Percentiles rank a stretch among this genome's conserved stretches.
phyloP scores from a whole-genome alignment of 2,329 filamentous ascomycete species.

The Metarhizium anisopliae region DNA sequence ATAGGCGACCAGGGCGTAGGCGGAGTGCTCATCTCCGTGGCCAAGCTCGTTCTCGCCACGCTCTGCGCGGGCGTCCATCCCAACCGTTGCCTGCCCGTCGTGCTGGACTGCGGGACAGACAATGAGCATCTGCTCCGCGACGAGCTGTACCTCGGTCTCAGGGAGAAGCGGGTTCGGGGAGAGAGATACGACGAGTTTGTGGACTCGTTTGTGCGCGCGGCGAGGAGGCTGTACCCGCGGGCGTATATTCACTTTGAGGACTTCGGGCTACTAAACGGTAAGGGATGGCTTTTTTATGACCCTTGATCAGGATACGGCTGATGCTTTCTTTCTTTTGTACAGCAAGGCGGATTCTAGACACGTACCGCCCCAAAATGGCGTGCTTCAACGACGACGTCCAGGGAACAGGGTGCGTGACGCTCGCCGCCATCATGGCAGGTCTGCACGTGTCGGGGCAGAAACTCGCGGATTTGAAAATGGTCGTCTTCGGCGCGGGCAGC shows the following conservation, averaged over 20 bases:
- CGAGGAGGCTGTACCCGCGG: conserved; percentile 61
- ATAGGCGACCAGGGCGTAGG: conserved; percentile 87
- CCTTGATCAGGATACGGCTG: background rate
- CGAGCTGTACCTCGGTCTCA: conserved; percentile 69
- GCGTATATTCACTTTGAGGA: conserved; percentile 89
- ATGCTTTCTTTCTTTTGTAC: background rate
- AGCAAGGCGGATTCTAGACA: conserved; percentile 67
- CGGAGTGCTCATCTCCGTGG: conserved; percentile 73
- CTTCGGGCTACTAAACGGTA: conserved; percentile 67
- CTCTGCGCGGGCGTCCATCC: conserved; percentile 83
- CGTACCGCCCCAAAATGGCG: conserved; percentile 62
- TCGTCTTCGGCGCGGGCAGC: conserved; percentile 73
- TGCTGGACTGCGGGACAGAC: conserved; percentile 79
- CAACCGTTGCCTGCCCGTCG: conserved; percentile 67
- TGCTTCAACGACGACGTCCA: conserved; percentile 93
- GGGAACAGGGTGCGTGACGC: conserved; percentile 78
- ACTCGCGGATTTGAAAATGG: conserved; percentile 58
- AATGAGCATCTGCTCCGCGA: conserved; percentile 68
- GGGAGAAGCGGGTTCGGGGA: conserved; percentile 56
- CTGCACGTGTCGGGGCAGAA: conserved; percentile 59
- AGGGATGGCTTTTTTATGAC: conserved; percentile 2
- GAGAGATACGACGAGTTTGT: conserved; percentile 69
- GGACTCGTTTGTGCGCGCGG: conserved; percentile 61
- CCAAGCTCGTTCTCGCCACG: conserved; percentile 75
- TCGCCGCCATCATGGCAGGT: conserved; percentile 72